phyloP scores from a whole-genome alignment of 495 filamentous ascomycete species.

The Penicillium soppii region DNA sequence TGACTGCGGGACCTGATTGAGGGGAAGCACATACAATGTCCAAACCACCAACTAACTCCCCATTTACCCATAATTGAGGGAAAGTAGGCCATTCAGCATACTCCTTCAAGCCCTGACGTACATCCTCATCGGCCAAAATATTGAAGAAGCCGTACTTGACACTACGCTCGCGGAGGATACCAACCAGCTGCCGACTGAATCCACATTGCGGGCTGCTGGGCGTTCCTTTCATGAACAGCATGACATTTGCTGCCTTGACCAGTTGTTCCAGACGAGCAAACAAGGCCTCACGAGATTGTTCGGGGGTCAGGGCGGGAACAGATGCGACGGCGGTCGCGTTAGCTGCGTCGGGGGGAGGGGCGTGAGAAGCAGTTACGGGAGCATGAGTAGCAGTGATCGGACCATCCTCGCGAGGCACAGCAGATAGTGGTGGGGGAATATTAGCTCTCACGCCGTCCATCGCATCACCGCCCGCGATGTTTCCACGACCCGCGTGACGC shows the following conservation, averaged over 20 bases:
- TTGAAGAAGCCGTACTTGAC: slow-evolving; percentile 99
- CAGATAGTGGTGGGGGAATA: slow-evolving; percentile 54
- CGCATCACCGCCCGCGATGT: slow-evolving; percentile 17
- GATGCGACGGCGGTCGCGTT: slow-evolving; percentile 29
- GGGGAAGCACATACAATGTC: slow-evolving; percentile 76
- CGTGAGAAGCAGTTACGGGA: slow-evolving; percentile 45
- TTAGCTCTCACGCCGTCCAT: slow-evolving; percentile 29
- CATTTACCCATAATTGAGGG: slow-evolving; percentile 82
- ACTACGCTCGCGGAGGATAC: slow-evolving; percentile 76
- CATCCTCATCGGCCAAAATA: slow-evolving; percentile 95
- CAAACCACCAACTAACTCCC: slow-evolving; percentile 85
- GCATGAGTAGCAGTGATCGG: slow-evolving; percentile 36
- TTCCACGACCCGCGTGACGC: slow-evolving; percentile 58
- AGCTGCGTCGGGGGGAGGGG: slow-evolving; percentile 37
- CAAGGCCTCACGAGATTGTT: slow-evolving; percentile 73
- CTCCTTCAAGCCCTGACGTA: slow-evolving; percentile 91
- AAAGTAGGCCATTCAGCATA: slow-evolving; percentile 97
- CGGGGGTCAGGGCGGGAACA: slow-evolving; percentile 40
- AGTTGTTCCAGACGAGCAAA: slow-evolving; percentile 72
- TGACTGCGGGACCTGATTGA: background rate
- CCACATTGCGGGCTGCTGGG: slow-evolving; percentile 90
- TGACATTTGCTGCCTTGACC: slow-evolving; percentile 92
- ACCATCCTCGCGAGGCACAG: slow-evolving; percentile 44
- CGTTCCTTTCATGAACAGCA: slow-evolving; percentile 88
- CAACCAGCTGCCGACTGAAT: slow-evolving; percentile 87